These are phyloP conservation scores for Phytophthora gonapodyides DNA, from an alignment of 352 stramenopile species.

Conservation along the genomic window DNA sequence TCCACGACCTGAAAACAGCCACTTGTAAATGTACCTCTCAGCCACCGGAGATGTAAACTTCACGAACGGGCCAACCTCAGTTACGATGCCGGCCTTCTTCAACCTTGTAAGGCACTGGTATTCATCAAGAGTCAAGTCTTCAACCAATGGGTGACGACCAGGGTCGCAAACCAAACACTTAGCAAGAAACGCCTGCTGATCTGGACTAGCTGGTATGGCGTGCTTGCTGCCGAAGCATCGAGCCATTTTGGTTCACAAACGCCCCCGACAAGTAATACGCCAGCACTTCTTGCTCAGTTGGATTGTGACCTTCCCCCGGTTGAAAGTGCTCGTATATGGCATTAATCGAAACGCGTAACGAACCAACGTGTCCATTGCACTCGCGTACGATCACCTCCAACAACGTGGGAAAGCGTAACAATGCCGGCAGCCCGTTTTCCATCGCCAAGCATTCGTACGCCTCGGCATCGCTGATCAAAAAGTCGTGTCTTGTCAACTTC, in stretches of 20 bases:
- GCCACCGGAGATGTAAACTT: constrained; percentile 16
- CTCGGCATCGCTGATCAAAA: constrained; percentile 20
- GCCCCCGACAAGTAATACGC: constrained; percentile 2
- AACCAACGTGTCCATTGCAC: constrained; percentile 27
- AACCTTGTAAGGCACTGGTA: constrained; percentile 5
- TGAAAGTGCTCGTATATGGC: constrained; percentile 1
- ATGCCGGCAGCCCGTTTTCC: constrained; percentile 11
- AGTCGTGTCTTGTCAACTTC: constrained; percentile 24
- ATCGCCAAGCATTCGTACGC: constrained; percentile 10
- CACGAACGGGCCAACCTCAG: constrained; percentile 1
- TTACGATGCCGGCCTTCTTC: constrained; percentile 6
- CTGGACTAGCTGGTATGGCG: background rate
- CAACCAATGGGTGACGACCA: background rate
- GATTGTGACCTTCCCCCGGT: background rate
- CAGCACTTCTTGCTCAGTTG: constrained; percentile 13
- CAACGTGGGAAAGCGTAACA: constrained; percentile 9
- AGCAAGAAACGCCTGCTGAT: background rate
- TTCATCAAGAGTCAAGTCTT: constrained; percentile 1
- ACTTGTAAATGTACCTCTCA: constrained; percentile 13
- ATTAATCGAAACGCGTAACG: constrained; percentile 18
- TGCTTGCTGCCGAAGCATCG: constrained; percentile 5
- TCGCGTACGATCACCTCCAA: constrained; percentile 19
- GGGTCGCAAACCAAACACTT: constrained; percentile 6
- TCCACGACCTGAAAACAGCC: constrained; percentile 5
- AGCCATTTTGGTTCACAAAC: constrained; percentile 1